Percentiles rank a stretch among this genome's conserved stretches.
Evolutionary conservation across 352 stramenopile genomes (phyloP).

Genomic region (Globisporangium canariense): DNA sequence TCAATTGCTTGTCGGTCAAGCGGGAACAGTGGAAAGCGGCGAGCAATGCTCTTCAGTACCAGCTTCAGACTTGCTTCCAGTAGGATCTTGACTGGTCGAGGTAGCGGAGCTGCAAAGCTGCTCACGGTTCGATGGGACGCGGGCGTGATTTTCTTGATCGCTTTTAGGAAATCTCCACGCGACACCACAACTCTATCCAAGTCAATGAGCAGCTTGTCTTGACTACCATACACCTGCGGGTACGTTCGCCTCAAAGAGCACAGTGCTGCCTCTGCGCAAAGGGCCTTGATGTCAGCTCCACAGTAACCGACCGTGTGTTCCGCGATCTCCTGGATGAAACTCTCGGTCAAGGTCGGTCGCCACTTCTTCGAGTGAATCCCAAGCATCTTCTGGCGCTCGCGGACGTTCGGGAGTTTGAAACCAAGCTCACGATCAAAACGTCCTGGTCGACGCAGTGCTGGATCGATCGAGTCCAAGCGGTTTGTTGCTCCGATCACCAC

Average conservation of each 20-base stretch:
- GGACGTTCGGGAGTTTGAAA: slow-evolving; percentile 86
- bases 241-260: slow-evolving; percentile 84
- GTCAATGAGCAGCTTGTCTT: slow-evolving; percentile 77
- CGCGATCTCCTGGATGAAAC: slow-evolving; percentile 73
- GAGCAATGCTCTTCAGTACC: slow-evolving; percentile 42
- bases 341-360: slow-evolving; percentile 62
- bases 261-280: slow-evolving; percentile 89
- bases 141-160: slow-evolving; percentile 77
- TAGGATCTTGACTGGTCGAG: slow-evolving; percentile 46
- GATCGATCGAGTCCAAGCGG: slow-evolving; percentile 94
- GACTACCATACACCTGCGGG: slow-evolving; percentile 82
- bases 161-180: slow-evolving; percentile 65
- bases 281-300: slow-evolving; percentile 89
- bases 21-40: slow-evolving; percentile 65
- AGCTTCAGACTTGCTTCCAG: slow-evolving; percentile 33
- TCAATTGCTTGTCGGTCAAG: slow-evolving; percentile 44
- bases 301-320: slow-evolving; percentile 88
- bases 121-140: slow-evolving; percentile 73
- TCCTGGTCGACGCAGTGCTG: slow-evolving; percentile 91
- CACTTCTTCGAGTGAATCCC: slow-evolving; percentile 86
- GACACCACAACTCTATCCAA: slow-evolving; percentile 69
- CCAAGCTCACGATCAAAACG: slow-evolving; percentile 91
- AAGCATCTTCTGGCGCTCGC: slow-evolving; percentile 84
- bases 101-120: slow-evolving; percentile 72
- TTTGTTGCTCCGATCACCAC: slow-evolving; percentile 99